Percentiles rank a stretch among this genome's conserved stretches.
phyloP scores from a whole-genome alignment of 2,329 filamentous ascomycete genomes.

The Ampelomyces quisqualis region DNA sequence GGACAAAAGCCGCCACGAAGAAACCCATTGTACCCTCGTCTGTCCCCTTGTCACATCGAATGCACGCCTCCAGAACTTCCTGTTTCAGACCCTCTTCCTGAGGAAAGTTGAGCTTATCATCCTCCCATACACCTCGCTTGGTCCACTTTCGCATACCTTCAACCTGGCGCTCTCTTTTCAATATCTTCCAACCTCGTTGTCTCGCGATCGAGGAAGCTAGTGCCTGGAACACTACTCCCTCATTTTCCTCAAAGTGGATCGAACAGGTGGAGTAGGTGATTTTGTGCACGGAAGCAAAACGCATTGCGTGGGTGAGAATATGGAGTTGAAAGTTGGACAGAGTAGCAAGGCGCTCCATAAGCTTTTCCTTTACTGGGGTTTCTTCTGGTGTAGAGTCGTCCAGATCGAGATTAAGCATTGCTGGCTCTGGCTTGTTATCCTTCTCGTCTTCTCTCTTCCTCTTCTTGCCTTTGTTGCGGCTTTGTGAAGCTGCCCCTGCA shows the following conservation, averaged over 20 bases:
- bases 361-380: slow-evolving; percentile 35
- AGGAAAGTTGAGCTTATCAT: slow-evolving; percentile 38
- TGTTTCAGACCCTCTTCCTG: slow-evolving; percentile 37
- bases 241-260: slow-evolving; percentile 83
- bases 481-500: slow-evolving; percentile 24
- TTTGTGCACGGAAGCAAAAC: slow-evolving; percentile 65
- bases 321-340: slow-evolving; percentile 80
- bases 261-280: slow-evolving; percentile 96
- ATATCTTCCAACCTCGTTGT: slow-evolving; percentile 72
- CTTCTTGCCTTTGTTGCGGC: slow-evolving; percentile 32
- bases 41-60: slow-evolving; percentile 79
- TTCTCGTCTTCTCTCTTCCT: slow-evolving; percentile 29
- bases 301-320: slow-evolving; percentile 80
- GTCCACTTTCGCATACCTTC: slow-evolving; percentile 74
- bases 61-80: slow-evolving; percentile 68
- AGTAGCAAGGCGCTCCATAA: slow-evolving; percentile 63
- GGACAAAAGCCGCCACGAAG: slow-evolving; percentile 85
- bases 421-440: slow-evolving; percentile 5
- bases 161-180: slow-evolving; percentile 71
- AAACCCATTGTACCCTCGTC: slow-evolving; percentile 89
- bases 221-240: slow-evolving; percentile 74
- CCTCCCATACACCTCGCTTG: slow-evolving; percentile 56
- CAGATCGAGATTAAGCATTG: slow-evolving; percentile 24
- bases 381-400: slow-evolving; percentile 44
- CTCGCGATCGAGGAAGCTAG: slow-evolving; percentile 67